Conservation (phyloP, 495 filamentous ascomycete species). For the Platismatia glauca region DNA sequence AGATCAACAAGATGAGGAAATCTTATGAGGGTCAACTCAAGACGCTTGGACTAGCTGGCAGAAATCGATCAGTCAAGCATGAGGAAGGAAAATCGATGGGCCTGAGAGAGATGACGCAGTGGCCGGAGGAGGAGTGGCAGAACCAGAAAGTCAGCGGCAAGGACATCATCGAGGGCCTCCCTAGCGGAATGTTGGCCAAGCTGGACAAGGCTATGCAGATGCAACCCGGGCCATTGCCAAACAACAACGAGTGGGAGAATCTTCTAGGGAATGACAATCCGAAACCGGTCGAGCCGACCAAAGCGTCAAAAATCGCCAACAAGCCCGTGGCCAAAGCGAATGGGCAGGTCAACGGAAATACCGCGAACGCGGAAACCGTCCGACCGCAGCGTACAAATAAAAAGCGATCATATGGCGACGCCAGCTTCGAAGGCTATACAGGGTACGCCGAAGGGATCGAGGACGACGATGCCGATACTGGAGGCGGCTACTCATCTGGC, state of each 20-base stretch:
- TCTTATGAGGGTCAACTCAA: constrained; percentile 67
- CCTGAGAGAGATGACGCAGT: constrained; percentile 31
- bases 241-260: constrained; percentile 49
- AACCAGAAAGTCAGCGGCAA: constrained; percentile 55
- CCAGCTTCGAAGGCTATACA: constrained; percentile 59
- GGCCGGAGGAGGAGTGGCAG: constrained; percentile 60
- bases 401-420: constrained; percentile 60
- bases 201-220: constrained; percentile 49
- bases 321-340: constrained; percentile 29
- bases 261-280: constrained; percentile 52
- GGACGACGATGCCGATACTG: constrained; percentile 24
- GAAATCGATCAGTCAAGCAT: constrained; percentile 50
- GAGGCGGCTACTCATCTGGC: constrained; percentile 24
- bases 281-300: constrained; percentile 27
- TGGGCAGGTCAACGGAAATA: constrained; percentile 27
- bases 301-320: constrained; percentile 30
- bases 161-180: constrained; percentile 35
- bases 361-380: constrained; percentile 30
- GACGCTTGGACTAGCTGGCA: constrained; percentile 50
- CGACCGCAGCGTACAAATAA: constrained; percentile 50
- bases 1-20: constrained; percentile 65
- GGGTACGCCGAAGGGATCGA: constrained; percentile 59
- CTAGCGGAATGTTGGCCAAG: constrained; percentile 33
- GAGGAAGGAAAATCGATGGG: constrained; percentile 29
- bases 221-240: constrained; percentile 46